Percentiles rank a stretch among this genome's conserved stretches.
These are phyloP conservation scores for Penicillium bovifimosum DNA, from an alignment of 495 filamentous ascomycete species.

Conservation along the genomic window DNA sequence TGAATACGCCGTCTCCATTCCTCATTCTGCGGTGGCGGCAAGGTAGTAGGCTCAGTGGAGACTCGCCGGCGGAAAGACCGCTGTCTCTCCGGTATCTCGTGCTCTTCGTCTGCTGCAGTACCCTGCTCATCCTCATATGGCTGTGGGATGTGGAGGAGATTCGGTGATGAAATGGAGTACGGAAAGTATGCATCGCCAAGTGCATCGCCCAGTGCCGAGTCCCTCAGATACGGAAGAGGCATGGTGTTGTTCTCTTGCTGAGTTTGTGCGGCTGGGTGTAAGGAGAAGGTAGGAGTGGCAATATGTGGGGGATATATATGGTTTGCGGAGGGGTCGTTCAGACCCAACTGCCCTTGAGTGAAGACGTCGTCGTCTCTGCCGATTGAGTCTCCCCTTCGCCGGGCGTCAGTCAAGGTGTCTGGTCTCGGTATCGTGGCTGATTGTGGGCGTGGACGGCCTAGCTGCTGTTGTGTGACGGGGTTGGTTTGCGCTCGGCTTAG, in stretches of 20 bases:
- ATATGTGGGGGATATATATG: not conserved
- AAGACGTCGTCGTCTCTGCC: conserved; percentile 9
- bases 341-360: conserved; percentile 8
- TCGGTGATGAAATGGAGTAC: conserved; percentile 39
- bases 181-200: conserved; percentile 27
- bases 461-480: conserved; percentile 16
- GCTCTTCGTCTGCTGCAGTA: conserved; percentile 17
- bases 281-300: conserved; percentile 11
- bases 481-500: conserved; percentile 22
- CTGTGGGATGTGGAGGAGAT: conserved; percentile 27
- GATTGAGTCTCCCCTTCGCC: conserved; percentile 17
- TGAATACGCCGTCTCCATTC: conserved; percentile 42
- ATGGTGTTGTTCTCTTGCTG: conserved; percentile 10
- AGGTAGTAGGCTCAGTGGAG: conserved; percentile 35
- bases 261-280: conserved; percentile 13
- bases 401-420: conserved; percentile 24
- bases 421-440: conserved; percentile 28
- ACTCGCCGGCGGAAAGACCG: conserved; percentile 29
- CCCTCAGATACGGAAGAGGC: conserved; percentile 17
- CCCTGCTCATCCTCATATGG: conserved; percentile 18
- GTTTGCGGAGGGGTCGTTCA: conserved; percentile 1
- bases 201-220: conserved; percentile 23
- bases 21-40: conserved; percentile 29
- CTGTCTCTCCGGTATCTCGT: conserved; percentile 19
- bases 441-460: conserved; percentile 22